Percentiles rank a stretch among this genome's conserved stretches.
Conservation (phyloP, 179 eudicot genomes). For the Silene noctiflora region DNA sequence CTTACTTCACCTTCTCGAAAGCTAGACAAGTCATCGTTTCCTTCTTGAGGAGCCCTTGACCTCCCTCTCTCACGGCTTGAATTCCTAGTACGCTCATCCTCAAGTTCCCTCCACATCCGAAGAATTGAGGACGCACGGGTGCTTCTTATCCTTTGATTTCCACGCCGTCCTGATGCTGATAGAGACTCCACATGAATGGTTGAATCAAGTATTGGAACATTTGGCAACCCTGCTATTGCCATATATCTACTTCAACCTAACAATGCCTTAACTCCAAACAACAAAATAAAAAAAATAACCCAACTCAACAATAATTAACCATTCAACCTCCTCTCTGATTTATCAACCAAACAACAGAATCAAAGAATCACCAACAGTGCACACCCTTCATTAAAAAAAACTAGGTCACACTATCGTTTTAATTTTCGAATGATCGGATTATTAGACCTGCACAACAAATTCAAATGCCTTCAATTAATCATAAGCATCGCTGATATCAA, state of each 20-base stretch:
- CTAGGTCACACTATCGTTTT: constrained; percentile 26
- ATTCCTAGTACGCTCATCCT: constrained; percentile 52
- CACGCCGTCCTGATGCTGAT: constrained; percentile 40
- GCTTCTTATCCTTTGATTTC: constrained; percentile 39
- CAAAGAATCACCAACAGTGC: constrained; percentile 21
- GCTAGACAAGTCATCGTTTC: constrained; percentile 28
- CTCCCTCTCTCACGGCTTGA: constrained; percentile 33
- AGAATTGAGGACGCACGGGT: constrained; percentile 60
- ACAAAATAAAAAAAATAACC: background rate
- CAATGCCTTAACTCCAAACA: constrained; percentile 15
- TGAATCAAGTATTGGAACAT: constrained; percentile 47
- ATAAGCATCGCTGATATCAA: constrained; percentile 11
- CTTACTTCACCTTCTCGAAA: constrained; percentile 33
- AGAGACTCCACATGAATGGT: constrained; percentile 48
- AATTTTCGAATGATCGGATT: constrained; percentile 17
- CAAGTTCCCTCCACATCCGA: constrained; percentile 87
- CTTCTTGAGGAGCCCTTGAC: constrained; percentile 28
- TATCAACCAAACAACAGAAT: constrained; percentile 21
- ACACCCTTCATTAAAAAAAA: constrained; percentile 22
- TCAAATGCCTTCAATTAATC: constrained; percentile 12
- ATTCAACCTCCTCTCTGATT: constrained; percentile 18
- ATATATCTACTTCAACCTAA: constrained; percentile 44
- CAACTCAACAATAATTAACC: constrained; percentile 20
- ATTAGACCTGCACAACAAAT: constrained; percentile 33
- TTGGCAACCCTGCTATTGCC: constrained; percentile 74